These are phyloP conservation scores for Cordia subcordata DNA, from an alignment of 257 asterid species.

Conservation along the genomic window DNA sequence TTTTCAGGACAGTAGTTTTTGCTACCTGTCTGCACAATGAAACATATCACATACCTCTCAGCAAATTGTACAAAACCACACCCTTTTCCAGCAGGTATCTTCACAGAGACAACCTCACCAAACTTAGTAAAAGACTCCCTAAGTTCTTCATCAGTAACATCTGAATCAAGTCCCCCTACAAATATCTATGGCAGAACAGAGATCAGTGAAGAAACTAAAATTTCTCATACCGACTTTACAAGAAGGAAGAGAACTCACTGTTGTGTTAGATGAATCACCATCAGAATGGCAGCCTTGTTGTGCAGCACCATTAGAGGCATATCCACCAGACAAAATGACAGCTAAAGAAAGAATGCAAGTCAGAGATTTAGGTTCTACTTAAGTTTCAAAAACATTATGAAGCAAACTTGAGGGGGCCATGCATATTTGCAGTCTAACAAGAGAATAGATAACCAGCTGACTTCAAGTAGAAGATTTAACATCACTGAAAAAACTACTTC, in stretches of 20 bases:
- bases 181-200: slow-evolving; percentile 26
- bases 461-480: too few species aligned
- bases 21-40: background rate
- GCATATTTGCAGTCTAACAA: background rate
- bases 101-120: slow-evolving; percentile 87
- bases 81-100: slow-evolving; percentile 93
- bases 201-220: slow-evolving; percentile 10
- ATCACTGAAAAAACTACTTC: too few species aligned
- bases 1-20: background rate
- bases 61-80: slow-evolving; percentile 93
- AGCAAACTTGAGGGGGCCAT: background rate
- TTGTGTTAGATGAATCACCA: slow-evolving; percentile 72
- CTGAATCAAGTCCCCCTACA: slow-evolving; percentile 77
- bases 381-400: background rate
- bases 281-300: slow-evolving; percentile 59
- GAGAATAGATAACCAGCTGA: too few species aligned
- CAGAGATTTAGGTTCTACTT: slow-evolving; percentile 1
- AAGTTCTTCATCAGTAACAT: slow-evolving; percentile 84
- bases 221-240: slow-evolving; percentile 5
- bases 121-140: slow-evolving; percentile 63
- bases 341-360: slow-evolving; percentile 39
- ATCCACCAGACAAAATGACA: slow-evolving; percentile 80
- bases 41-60: slow-evolving; percentile 40
- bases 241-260: slow-evolving; percentile 57
- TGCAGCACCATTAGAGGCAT: slow-evolving; percentile 53